These are phyloP conservation scores for Mychonastes homosphaera DNA, from an alignment of 139 green algal species.

Conservation along the genomic window DNA sequence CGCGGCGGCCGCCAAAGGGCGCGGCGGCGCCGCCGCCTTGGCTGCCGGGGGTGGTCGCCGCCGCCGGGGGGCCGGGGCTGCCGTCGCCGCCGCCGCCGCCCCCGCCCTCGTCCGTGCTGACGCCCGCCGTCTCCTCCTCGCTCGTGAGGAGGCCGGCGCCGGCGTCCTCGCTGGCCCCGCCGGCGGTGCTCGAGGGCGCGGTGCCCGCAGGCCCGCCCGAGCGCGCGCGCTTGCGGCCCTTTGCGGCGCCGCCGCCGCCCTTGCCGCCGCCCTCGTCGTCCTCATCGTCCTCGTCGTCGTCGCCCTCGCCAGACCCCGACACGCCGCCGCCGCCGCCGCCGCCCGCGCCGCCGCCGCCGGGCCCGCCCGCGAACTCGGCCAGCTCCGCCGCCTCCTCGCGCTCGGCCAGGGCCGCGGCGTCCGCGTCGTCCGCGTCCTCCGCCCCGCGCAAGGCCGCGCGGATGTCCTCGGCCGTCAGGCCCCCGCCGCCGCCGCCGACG, in stretches of 20 bases:
- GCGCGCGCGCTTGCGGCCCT: not conserved
- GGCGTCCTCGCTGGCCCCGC: too few species aligned
- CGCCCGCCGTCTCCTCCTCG: too few species aligned
- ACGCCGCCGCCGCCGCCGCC: slow-evolving; percentile 3
- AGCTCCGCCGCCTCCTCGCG: slow-evolving; percentile 31
- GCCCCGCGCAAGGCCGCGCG: slow-evolving; percentile 53
- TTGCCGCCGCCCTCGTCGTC: slow-evolving; percentile 7
- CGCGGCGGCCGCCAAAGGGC: too few species aligned
- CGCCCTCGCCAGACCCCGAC: slow-evolving; percentile 9
- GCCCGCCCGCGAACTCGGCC: slow-evolving; percentile 40
- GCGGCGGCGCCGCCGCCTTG: too few species aligned
- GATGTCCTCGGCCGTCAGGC: slow-evolving; percentile 11
- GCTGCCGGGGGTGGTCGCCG: too few species aligned
- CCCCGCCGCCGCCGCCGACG: not conserved
- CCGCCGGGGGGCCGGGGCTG: too few species aligned
- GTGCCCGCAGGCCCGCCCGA: slow-evolving; percentile 2
- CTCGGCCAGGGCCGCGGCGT: slow-evolving; percentile 4
- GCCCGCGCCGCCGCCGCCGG: slow-evolving; percentile 11
- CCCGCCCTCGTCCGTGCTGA: too few species aligned
- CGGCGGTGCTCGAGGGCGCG: too few species aligned
- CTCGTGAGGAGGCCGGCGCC: too few species aligned
- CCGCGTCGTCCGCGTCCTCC: slow-evolving; percentile 69
- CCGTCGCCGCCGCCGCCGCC: too few species aligned
- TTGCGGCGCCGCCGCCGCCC: not conserved
- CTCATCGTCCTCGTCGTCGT: slow-evolving; percentile 14